Evolutionary conservation across 441 rosid species (phyloP).

Genomic region (Bocquillonia castaneifolia): DNA sequence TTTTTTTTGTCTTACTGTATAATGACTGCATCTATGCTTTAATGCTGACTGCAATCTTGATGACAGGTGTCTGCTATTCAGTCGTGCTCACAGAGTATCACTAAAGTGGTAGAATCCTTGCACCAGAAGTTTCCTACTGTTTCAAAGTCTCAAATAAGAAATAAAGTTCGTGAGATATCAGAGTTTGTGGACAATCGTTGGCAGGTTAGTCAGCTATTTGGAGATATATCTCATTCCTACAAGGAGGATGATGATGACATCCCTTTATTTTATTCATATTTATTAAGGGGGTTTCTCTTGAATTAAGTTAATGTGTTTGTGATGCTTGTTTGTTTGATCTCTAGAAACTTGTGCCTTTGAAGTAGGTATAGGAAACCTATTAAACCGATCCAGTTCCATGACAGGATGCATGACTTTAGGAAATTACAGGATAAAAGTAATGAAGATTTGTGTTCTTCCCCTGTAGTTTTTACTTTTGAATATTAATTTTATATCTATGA

Average conservation of each 20-base stretch:
- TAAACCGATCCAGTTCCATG: background rate
- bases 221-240: background rate
- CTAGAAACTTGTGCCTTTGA: background rate
- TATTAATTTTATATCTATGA: background rate
- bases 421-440: background rate
- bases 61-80: slow-evolving; percentile 65
- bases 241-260: background rate
- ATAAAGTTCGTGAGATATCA: slow-evolving; percentile 79
- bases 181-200: slow-evolving; percentile 69
- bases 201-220: slow-evolving; percentile 57
- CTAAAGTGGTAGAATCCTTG: slow-evolving; percentile 57
- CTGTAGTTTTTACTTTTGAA: background rate
- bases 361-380: background rate
- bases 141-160: slow-evolving; percentile 58
- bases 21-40: background rate
- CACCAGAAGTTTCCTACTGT: slow-evolving; percentile 66
- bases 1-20: background rate
- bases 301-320: background rate
- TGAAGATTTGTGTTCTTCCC: background rate
- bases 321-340: background rate
- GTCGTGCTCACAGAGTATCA: slow-evolving; percentile 52
- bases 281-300: background rate
- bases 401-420: background rate
- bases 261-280: background rate
- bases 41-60: slow-evolving; percentile 13